Evolutionary conservation across 441 rosid genomes (phyloP).

Genomic region (Kokia cookei): DNA sequence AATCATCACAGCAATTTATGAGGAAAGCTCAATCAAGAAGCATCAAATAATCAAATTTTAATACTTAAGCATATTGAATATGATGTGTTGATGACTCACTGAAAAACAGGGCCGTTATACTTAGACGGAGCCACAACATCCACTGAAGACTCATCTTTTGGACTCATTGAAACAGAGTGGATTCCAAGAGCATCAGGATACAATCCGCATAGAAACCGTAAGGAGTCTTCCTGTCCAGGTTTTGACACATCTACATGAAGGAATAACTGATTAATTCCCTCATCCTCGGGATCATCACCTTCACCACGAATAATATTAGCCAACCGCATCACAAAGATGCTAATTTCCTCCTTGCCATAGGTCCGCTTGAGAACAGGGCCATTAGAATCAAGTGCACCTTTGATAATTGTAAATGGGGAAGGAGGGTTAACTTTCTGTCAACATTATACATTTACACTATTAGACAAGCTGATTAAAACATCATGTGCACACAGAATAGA

Average conservation of each 20-base stretch:
- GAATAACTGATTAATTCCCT: constrained; percentile 67
- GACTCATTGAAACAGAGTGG: constrained; percentile 72
- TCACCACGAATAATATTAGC: constrained; percentile 36
- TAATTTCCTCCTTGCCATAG: constrained; percentile 61
- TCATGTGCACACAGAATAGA: neutral
- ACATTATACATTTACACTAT: neutral
- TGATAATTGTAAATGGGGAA: constrained; percentile 46
- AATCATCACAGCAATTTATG: neutral
- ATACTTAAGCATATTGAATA: neutral
- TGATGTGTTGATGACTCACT: constrained; percentile 33
- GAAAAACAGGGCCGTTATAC: constrained; percentile 69
- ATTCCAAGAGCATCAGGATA: constrained; percentile 89
- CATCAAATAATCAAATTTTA: neutral
- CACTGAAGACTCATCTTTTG: constrained; percentile 37
- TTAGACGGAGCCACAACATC: constrained; percentile 32
- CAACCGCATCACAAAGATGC: constrained; percentile 57
- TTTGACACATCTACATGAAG: constrained; percentile 76
- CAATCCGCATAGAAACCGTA: constrained; percentile 74
- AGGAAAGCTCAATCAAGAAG: neutral
- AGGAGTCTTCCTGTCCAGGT: constrained; percentile 48
- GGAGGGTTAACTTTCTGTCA: constrained; percentile 81
- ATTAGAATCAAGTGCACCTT: constrained; percentile 60
- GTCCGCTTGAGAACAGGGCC: constrained; percentile 68
- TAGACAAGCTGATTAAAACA: neutral
- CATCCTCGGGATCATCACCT: constrained; percentile 40